Evolutionary conservation across 1,284 basidiomycete genomes (phyloP).

Genomic region (Flammula alnicola): DNA sequence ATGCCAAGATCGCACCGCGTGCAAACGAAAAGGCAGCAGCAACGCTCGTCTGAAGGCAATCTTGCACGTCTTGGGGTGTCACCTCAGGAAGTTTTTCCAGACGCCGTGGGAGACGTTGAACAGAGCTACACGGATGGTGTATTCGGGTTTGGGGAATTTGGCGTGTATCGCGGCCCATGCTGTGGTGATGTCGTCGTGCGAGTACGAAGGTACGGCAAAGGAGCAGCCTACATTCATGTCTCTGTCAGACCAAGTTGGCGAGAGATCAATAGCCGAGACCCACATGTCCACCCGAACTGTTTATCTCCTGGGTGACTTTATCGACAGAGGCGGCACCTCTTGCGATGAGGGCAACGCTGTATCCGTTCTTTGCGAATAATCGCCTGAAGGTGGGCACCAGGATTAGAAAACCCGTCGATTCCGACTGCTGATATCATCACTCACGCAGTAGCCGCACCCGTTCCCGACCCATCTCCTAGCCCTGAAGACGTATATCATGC

Average conservation of each 20-base stretch:
- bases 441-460: conserved; percentile 68
- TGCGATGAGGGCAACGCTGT: conserved; percentile 71
- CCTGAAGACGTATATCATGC: conserved; percentile 38
- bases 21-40: conserved; percentile 72
- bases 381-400: conserved; percentile 45
- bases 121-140: conserved; percentile 64
- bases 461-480: conserved; percentile 58
- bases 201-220: conserved; percentile 65
- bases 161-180: conserved; percentile 60
- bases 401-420: neutral
- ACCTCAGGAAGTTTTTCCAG: conserved; percentile 74
- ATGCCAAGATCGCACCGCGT: conserved; percentile 61
- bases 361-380: conserved; percentile 67
- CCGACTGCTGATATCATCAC: conserved; percentile 26
- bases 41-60: conserved; percentile 56
- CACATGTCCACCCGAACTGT: conserved; percentile 62
- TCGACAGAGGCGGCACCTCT: conserved; percentile 58
- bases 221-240: conserved; percentile 50
- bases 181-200: conserved; percentile 51
- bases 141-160: conserved; percentile 51
- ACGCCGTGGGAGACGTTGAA: conserved; percentile 66
- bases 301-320: conserved; percentile 60
- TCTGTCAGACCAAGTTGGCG: neutral
- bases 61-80: conserved; percentile 60
- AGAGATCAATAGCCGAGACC: conserved; percentile 13